Base-by-base conservation (phyloP, 768 basidiomycete genomes). In the Suillus lakei region DNA sequence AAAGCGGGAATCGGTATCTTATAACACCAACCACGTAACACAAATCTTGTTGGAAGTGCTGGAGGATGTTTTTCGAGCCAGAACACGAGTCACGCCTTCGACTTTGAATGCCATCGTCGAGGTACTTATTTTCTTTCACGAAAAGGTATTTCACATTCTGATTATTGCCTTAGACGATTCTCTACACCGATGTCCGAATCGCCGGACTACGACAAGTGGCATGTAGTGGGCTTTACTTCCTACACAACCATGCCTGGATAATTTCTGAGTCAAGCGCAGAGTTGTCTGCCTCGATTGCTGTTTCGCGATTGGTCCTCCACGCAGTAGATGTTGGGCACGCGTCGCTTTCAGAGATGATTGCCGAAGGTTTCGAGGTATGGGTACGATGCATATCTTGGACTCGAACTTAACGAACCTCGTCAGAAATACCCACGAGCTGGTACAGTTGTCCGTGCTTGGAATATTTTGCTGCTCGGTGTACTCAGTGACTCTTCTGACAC, bases 401-500 rank as follows among this genome's bases (percentile, higher is more conserved):
- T 32, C 44, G 13, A 34, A 32, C n/a, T 38, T 30, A 59, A 44
- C 21, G 44, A 63, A 43, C 39, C 10, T 61, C 26, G 13, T 12
- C 41, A 84, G 84, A 81, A 79, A 76, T 62, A 69, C 9, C 69
- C 76, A 13, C 78, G 74, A 46, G 66, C 67, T 18, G 72, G 76
- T 67, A 74, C 83, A 30, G 76, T 77, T 41, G 77, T 91, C 3
- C 85, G 88, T 18, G 79, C 85, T 3, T 93, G 91, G 91, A 91
- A 89, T 70, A 73, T 90, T 39, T 72, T 93, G 23, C 74, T 84
- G 0, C 74, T 92, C 21, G 82, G 84, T 1, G 85, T 85, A 0
- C 76, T 92, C 43, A 74, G 81, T 66, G 81, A 80, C 64, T 77
- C 73, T 15, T 12, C 34, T 18, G 41, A 39, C 28, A 60, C 60